phyloP scores from a whole-genome alignment of 2,329 filamentous ascomycete genomes.

The Ceratocystiopsis sp. region DNA sequence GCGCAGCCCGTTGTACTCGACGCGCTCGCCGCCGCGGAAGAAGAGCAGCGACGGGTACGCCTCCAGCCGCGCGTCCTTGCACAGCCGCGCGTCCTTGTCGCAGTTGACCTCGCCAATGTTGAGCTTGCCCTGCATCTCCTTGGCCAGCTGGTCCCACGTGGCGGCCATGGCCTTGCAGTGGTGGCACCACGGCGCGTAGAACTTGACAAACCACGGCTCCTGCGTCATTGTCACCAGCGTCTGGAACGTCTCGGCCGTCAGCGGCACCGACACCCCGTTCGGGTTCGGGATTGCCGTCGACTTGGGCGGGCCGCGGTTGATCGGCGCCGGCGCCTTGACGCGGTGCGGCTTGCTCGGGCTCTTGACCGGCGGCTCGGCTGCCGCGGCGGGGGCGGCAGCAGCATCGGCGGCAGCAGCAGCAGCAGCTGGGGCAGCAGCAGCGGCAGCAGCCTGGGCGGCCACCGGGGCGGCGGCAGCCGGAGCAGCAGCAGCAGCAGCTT shows the following conservation, averaged over 20 bases:
- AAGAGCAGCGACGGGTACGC: constrained; percentile 84
- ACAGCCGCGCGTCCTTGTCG: constrained; percentile 69
- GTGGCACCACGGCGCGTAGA: constrained; percentile 93
- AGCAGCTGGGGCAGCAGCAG: not conserved
- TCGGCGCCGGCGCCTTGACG: not conserved
- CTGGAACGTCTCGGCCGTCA: constrained; percentile 77
- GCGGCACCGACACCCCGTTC: constrained; percentile 53
- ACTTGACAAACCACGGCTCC: constrained; percentile 97
- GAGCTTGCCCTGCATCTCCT: constrained; percentile 75
- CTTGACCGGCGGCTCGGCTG: too few species aligned
- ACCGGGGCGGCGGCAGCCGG: not conserved
- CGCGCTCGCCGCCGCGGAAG: constrained; percentile 79
- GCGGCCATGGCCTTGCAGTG: constrained; percentile 90
- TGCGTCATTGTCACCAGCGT: constrained; percentile 68
- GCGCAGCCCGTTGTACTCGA: constrained; percentile 83
- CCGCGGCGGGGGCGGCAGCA: not conserved
- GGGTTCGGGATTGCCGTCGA: constrained; percentile 48
- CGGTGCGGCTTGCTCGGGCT: too few species aligned
- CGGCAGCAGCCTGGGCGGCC: not conserved
- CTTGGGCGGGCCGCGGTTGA: constrained; percentile 27
- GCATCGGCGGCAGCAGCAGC: not conserved
- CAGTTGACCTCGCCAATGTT: constrained; percentile 97
- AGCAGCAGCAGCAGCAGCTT: not conserved
- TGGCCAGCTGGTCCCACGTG: constrained; percentile 76
- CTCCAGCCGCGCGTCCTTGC: constrained; percentile 68